phyloP scores from a whole-genome alignment of 1,284 basidiomycete species.

The Pyrrhoderma lamaoense region DNA sequence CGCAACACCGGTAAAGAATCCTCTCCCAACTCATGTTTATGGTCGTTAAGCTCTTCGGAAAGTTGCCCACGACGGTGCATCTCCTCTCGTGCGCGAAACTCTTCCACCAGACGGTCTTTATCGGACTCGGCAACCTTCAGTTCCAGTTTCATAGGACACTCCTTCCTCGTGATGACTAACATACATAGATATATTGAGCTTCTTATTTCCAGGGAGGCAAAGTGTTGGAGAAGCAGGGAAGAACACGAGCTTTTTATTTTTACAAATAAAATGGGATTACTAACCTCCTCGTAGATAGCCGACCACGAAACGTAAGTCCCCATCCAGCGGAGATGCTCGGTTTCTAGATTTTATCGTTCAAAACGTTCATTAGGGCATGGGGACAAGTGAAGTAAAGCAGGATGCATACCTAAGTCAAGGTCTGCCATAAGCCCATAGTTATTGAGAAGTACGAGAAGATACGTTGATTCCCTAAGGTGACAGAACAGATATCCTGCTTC shows the following conservation, averaged over 20 bases:
- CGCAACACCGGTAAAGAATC: constrained; percentile 36
- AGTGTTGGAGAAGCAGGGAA: too few species aligned
- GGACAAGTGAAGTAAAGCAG: neutral
- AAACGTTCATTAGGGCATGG: neutral
- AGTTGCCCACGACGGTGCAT: neutral
- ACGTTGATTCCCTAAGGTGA: constrained; percentile 62
- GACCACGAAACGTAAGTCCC: constrained; percentile 85
- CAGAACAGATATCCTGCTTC: constrained; percentile 75
- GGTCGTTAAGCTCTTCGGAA: constrained; percentile 6
- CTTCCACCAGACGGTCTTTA: constrained; percentile 59
- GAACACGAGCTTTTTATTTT: too few species aligned
- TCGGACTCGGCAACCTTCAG: constrained; percentile 68
- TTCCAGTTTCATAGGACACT: constrained; percentile 64
- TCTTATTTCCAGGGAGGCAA: too few species aligned
- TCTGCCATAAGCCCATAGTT: constrained; percentile 91
- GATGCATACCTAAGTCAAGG: constrained; percentile 52
- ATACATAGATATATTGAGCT: too few species aligned
- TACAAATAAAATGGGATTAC: too few species aligned
- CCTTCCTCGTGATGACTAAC: constrained; percentile 60
- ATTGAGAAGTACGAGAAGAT: constrained; percentile 87
- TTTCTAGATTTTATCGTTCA: constrained; percentile 38
- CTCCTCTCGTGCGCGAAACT: constrained; percentile 14
- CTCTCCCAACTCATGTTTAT: constrained; percentile 9
- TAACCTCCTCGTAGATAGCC: constrained; percentile 72
- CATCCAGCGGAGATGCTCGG: constrained; percentile 87